Evolutionary conservation across 306 rosid genomes (phyloP).

Genomic region (Quercus glauca): DNA sequence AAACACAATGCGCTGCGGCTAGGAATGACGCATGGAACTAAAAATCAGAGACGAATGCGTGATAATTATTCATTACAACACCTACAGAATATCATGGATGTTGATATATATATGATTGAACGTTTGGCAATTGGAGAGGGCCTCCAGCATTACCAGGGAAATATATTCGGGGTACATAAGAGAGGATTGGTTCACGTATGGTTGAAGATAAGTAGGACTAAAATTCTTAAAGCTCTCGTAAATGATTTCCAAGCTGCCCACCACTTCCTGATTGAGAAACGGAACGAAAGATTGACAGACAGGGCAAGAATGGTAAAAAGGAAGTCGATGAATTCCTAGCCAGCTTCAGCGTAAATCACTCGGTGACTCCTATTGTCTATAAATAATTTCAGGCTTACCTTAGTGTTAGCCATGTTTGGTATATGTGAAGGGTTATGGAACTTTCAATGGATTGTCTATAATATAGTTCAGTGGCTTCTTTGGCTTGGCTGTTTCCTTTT

Average conservation of each 20-base stretch:
- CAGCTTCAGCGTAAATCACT: background rate
- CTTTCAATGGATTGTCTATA: no score
- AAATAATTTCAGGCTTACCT: no score
- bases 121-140: background rate
- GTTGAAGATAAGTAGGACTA: background rate
- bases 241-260: background rate
- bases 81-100: background rate
- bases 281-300: background rate
- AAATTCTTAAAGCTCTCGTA: conserved; percentile 20
- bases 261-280: background rate
- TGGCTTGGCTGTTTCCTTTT: no score
- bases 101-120: background rate
- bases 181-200: background rate
- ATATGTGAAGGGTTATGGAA: no score
- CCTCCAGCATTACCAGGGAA: background rate
- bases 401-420: background rate
- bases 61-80: background rate
- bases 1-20: no score
- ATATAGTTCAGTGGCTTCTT: no score
- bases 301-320: conserved; percentile 14
- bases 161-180: background rate
- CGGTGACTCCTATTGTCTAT: background rate
- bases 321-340: conserved; percentile 16
- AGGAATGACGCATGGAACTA: no score
- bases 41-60: background rate